Percentiles rank a stretch among this genome's conserved stretches.
These are phyloP conservation scores for Cercospora brassicicola DNA, from an alignment of 2,329 filamentous ascomycete species.

Conservation along the genomic window DNA sequence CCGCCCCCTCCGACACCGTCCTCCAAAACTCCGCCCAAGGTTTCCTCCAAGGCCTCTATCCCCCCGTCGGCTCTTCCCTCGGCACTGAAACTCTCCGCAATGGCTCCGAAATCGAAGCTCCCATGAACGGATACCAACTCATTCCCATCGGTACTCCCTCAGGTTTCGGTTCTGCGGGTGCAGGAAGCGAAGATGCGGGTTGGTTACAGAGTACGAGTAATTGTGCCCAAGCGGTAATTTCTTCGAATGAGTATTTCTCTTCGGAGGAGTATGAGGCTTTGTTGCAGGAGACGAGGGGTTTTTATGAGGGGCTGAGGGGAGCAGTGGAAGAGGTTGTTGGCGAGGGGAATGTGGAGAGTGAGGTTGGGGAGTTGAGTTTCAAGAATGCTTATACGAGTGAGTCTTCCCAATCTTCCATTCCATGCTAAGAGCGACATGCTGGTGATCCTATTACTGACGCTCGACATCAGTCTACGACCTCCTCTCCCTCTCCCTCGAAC, in stretches of 20 bases:
- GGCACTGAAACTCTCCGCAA: conserved; percentile 68
- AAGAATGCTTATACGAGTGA: conserved; percentile 67
- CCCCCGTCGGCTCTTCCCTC: conserved; percentile 61
- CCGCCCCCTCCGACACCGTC: conserved; percentile 68
- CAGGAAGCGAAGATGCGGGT: conserved; percentile 58
- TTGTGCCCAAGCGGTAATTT: conserved; percentile 57
- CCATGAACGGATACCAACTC: conserved; percentile 79
- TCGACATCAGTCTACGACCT: conserved; percentile 55
- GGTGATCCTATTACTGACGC: not conserved
- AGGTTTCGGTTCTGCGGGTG: conserved; percentile 48
- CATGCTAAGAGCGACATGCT: not conserved
- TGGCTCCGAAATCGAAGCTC: conserved; percentile 63
- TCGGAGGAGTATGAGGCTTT: conserved; percentile 53
- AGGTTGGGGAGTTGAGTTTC: conserved; percentile 50
- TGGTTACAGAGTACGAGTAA: conserved; percentile 61
- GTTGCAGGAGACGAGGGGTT: conserved; percentile 51
- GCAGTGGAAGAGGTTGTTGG: conserved; percentile 56
- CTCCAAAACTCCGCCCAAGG: conserved; percentile 76
- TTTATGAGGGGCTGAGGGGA: conserved; percentile 56
- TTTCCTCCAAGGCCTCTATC: conserved; percentile 85
- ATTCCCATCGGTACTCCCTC: conserved; percentile 67
- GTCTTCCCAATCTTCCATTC: conserved; percentile 30
- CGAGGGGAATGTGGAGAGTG: conserved; percentile 15
- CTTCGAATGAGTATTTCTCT: conserved; percentile 60
- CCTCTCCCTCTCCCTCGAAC: conserved; percentile 38